A percentile compares a stretch with the other conserved stretches of the same genome.
Conservation (phyloP, 129 eudicot genomes). For the Lonicera japonica region DNA sequence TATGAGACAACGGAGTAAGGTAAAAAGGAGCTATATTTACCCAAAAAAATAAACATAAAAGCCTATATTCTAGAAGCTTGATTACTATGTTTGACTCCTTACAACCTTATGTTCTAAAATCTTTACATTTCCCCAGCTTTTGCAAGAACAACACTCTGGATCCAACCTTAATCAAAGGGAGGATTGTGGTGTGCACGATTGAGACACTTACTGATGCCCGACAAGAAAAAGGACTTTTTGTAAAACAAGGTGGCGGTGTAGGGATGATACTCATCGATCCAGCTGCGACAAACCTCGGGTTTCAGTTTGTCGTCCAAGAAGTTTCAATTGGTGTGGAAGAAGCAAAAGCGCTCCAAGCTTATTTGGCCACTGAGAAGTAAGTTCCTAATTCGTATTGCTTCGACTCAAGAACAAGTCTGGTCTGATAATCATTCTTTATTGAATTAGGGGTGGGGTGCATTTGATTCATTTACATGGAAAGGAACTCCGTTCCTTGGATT, state of each 20-base stretch:
- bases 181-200: conserved; percentile 52
- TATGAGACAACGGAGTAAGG: too few relatives aligned
- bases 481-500: too few relatives aligned
- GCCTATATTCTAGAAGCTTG: background rate
- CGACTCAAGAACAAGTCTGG: background rate
- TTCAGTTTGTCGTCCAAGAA: conserved; percentile 33
- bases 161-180: conserved; percentile 47
- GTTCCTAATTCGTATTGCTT: background rate
- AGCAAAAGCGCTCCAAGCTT: conserved; percentile 39
- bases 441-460: too few relatives aligned
- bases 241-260: conserved; percentile 52
- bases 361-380: conserved; percentile 45
- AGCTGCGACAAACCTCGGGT: conserved; percentile 19
- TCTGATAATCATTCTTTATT: background rate
- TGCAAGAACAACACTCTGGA: conserved; percentile 50
- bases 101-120: background rate
- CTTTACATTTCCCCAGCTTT: conserved; percentile 23
- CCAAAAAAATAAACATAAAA: too few relatives aligned
- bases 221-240: conserved; percentile 24
- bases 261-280: conserved; percentile 57
- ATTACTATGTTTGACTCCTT: background rate
- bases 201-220: conserved; percentile 27
- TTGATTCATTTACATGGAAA: too few relatives aligned
- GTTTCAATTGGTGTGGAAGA: conserved; percentile 38
- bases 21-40: too few relatives aligned